A percentile compares a stretch with the other conserved stretches of the same genome.
phyloP scores from a whole-genome alignment of 2,329 filamentous ascomycete genomes.

The Aschersonia sp. region DNA sequence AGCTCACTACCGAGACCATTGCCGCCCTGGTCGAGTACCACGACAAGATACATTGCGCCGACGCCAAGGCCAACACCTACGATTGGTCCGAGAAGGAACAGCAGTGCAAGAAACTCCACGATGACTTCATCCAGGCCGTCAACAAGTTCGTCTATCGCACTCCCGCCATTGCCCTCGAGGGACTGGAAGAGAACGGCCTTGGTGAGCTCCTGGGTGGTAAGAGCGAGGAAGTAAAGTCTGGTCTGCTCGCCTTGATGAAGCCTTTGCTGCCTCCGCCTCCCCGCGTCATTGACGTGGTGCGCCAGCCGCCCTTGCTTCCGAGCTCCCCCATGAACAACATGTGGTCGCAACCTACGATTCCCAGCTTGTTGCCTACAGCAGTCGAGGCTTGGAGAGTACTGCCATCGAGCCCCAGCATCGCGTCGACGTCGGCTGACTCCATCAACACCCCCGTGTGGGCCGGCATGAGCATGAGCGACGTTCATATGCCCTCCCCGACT shows the following conservation, averaged over 20 bases:
- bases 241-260: slow-evolving; percentile 74
- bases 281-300: slow-evolving; percentile 77
- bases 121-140: slow-evolving; percentile 89
- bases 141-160: slow-evolving; percentile 96
- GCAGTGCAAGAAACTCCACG: slow-evolving; percentile 93
- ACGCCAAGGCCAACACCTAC: slow-evolving; percentile 79
- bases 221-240: slow-evolving; percentile 84
- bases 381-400: slow-evolving; percentile 86
- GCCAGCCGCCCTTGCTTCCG: slow-evolving; percentile 71
- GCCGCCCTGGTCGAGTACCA: slow-evolving; percentile 89
- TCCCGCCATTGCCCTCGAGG: slow-evolving; percentile 77
- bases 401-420: slow-evolving; percentile 73
- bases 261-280: slow-evolving; percentile 77
- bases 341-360: slow-evolving; percentile 63
- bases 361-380: slow-evolving; percentile 45
- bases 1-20: slow-evolving; percentile 90
- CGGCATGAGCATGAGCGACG: slow-evolving; percentile 59
- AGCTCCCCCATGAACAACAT: slow-evolving; percentile 66
- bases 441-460: slow-evolving; percentile 62
- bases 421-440: slow-evolving; percentile 56
- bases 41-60: slow-evolving; percentile 85
- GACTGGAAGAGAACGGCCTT: slow-evolving; percentile 88
- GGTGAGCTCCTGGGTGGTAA: slow-evolving; percentile 86
- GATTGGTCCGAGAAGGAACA: slow-evolving; percentile 94
- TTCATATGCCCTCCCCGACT: slow-evolving; percentile 64